These are phyloP conservation scores for Colletotrichum gigasporum DNA, from an alignment of 2,329 filamentous ascomycete genomes.

Conservation along the genomic window DNA sequence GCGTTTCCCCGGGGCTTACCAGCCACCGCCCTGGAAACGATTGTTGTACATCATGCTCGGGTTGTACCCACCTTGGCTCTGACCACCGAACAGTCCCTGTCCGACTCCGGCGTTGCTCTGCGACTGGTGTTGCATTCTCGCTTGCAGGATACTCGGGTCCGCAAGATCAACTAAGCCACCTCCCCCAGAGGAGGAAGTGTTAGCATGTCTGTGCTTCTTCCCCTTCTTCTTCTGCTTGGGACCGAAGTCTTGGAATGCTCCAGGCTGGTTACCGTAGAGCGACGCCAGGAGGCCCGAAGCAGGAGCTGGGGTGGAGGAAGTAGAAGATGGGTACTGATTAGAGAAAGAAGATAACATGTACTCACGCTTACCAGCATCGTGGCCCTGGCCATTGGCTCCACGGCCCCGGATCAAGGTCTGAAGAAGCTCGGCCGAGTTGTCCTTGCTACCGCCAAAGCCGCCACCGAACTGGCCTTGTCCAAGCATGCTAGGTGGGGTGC, in stretches of 20 bases:
- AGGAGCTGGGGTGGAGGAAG: slow-evolving; percentile 86
- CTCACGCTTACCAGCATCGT: slow-evolving; percentile 97
- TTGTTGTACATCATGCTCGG: slow-evolving; percentile 81
- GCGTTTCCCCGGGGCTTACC: slow-evolving; percentile 22
- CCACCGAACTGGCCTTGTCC: slow-evolving; percentile 88
- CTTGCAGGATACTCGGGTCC: slow-evolving; percentile 99
- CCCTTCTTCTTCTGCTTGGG: slow-evolving; percentile 99
- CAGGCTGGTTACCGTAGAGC: slow-evolving; percentile 88
- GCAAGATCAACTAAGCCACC: slow-evolving; percentile 99
- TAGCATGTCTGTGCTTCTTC: slow-evolving; percentile 99
- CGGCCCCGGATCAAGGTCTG: slow-evolving; percentile 82
- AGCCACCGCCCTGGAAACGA: slow-evolving; percentile 36
- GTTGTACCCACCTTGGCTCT: slow-evolving; percentile 95
- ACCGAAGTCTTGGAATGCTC: slow-evolving; percentile 89
- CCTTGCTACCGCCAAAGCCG: slow-evolving; percentile 77
- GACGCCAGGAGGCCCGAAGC: slow-evolving; percentile 89
- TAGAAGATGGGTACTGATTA: slow-evolving; percentile 84
- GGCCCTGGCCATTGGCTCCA: slow-evolving; percentile 74
- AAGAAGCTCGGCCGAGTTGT: slow-evolving; percentile 78
- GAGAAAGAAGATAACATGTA: slow-evolving; percentile 94
- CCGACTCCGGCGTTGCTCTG: slow-evolving; percentile 85
- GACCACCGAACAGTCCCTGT: slow-evolving; percentile 89
- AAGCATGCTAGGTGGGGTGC: slow-evolving; percentile 95
- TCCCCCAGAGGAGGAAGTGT: slow-evolving; percentile 99
- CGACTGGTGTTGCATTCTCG: slow-evolving; percentile 90